A percentile compares a stretch with the other conserved stretches of the same genome.
These are phyloP conservation scores for Platanthera zijinensis DNA, from an alignment of 106 monocot genomes.

Conservation along the genomic window DNA sequence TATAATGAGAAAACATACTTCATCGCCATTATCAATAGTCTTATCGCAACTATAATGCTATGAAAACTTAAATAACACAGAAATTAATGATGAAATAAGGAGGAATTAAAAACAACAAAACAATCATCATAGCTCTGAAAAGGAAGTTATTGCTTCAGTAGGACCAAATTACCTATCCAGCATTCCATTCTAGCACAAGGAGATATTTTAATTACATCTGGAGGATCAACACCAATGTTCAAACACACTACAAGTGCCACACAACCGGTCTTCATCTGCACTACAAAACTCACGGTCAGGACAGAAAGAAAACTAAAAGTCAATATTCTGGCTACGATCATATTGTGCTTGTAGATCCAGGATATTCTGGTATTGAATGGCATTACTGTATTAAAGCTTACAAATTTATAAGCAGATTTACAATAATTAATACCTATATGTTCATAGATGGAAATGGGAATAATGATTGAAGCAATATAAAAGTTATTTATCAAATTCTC, in stretches of 20 bases:
- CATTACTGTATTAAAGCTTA: background rate
- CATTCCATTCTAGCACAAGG: constrained; percentile 99
- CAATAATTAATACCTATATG: background rate
- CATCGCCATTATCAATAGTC: too few relatives aligned
- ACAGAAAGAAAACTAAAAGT: background rate
- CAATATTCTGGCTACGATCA: background rate
- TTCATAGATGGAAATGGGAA: background rate
- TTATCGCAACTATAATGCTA: too few relatives aligned
- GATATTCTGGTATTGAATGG: background rate
- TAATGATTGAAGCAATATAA: background rate
- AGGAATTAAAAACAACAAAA: too few relatives aligned
- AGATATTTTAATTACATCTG: constrained; percentile 97
- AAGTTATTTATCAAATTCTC: background rate
- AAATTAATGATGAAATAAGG: background rate
- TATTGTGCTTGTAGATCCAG: background rate
- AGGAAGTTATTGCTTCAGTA: background rate
- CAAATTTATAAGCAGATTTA: background rate
- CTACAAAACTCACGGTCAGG: constrained; percentile 24
- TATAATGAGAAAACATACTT: background rate
- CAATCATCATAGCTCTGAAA: too few relatives aligned
- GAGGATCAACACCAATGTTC: constrained; percentile 92
- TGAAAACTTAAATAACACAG: background rate
- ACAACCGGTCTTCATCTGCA: constrained; percentile 97
- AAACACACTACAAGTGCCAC: constrained; percentile 94
- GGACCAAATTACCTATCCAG: constrained; percentile 83